Evolutionary conservation across 129 eudicot genomes (phyloP).

Genomic region (Centella asiatica): DNA sequence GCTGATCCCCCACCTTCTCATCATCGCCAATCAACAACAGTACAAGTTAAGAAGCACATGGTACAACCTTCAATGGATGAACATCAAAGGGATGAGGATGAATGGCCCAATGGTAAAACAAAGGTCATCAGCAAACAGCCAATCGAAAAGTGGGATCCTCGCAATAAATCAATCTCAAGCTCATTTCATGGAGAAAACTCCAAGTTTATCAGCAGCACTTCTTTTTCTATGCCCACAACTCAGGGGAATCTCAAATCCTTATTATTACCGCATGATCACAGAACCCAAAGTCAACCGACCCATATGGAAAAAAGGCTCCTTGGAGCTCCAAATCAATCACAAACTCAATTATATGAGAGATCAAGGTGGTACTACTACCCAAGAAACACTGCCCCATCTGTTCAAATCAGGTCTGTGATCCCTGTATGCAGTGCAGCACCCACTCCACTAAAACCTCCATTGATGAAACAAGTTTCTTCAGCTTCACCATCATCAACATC

Average conservation of each 20-base stretch:
- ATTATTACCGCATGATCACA: not conserved
- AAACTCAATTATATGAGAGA: not conserved
- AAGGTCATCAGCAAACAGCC: constrained; percentile 11
- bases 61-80: constrained; percentile 5
- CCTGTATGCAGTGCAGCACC: constrained; percentile 37
- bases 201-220: not conserved
- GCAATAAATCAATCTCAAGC: constrained; percentile 5
- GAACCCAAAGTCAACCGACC: not conserved
- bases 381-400: constrained; percentile 29
- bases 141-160: not conserved
- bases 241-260: not conserved
- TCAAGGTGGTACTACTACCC: constrained; percentile 10
- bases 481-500: not conserved
- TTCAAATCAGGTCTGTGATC: constrained; percentile 36
- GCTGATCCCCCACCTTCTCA: too few relatives aligned
- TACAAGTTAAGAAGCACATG: too few relatives aligned
- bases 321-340: not conserved
- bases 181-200: not conserved
- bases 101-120: constrained; percentile 15
- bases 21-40: too few relatives aligned
- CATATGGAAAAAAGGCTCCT: not conserved
- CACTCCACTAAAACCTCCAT: constrained; percentile 6
- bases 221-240: not conserved
- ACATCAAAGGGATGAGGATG: constrained; percentile 8
- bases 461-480: not conserved